Base-by-base conservation (phyloP, 805 yeast genomes). In the Candida corydali region DNA sequence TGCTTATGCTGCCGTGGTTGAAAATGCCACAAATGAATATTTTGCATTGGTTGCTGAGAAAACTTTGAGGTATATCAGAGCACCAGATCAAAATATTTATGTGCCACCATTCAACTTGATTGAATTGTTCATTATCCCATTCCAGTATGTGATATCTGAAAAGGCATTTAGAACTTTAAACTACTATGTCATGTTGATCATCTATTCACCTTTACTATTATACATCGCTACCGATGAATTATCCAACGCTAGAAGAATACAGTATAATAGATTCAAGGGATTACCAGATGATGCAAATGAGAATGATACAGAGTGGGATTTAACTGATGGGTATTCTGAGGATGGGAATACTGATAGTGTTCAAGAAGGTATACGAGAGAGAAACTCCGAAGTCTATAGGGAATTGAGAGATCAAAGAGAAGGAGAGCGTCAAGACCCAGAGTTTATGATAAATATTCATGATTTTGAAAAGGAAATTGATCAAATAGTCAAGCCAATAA, bases 101-200 rank as follows among this genome's bases (percentile, higher is more conserved):
- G 88, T 86, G 17, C 91, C 96, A 4, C 96, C 96, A 4, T 70
- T 86, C 45, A 87, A 87, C 55, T 55, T 87, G 46, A 59, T 87
- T 37, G 96, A 87, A 57, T 33, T 81, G 1, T 20, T 46, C 4
- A 43, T 67, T 12, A 34, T 47, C 23, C 72, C 72, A 3, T 37
- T 63, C 3, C 43, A 48, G 11, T 47, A 40, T 20, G 32, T 75
- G 6, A 47, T 79, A 4, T 47, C 55, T n/a, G 70, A 58, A 30
- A 49, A 49, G 10, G 37, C 46, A 3, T 44, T 57, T 54, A 66
- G 61, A 38, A 43, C 47, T 3, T 32, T 86, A 18, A 78, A 76
- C 45, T 70, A 76, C 49, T 55, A 59, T 36, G 66, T 83, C 12
- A 79, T 86, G 88, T 52, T 76, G 20, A 49, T 80, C 1, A 59